These are phyloP conservation scores for Moringa oleifera DNA, from an alignment of 345 rosid genomes.

Conservation along the genomic window DNA sequence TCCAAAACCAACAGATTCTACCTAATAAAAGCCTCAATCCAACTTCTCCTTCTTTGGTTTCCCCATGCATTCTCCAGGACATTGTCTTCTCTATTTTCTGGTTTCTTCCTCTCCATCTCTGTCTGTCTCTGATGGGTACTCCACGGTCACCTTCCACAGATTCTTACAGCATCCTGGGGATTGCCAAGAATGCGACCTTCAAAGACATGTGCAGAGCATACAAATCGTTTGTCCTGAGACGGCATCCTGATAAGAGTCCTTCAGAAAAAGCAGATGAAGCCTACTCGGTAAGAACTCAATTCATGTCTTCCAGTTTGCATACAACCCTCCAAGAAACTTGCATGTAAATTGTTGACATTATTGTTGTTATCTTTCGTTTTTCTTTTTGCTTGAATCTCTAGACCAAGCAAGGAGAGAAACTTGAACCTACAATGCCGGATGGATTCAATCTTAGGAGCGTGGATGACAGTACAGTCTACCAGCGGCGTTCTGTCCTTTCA, in stretches of 20 bases:
- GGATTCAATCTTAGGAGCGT: conserved; percentile 9
- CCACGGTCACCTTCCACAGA: conserved; percentile 35
- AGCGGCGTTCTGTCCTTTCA: conserved; percentile 29
- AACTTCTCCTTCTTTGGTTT: background rate
- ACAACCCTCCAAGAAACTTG: background rate
- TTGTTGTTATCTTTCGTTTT: background rate
- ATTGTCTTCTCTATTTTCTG: conserved; percentile 4
- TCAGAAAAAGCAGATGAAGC: conserved; percentile 29
- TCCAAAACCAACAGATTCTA: too few species aligned
- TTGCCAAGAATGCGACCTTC: conserved; percentile 22
- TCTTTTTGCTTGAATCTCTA: background rate
- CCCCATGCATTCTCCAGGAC: background rate
- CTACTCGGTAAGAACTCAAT: conserved; percentile 8
- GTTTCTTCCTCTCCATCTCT: conserved; percentile 1
- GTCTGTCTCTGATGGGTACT: conserved; percentile 27
- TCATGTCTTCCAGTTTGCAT: background rate
- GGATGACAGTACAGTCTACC: conserved; percentile 43
- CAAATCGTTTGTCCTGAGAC: conserved; percentile 51
- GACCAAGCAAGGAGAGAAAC: conserved; percentile 21
- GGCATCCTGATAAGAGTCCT: conserved; percentile 30
- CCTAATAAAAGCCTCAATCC: too few species aligned
- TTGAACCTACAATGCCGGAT: conserved; percentile 21
- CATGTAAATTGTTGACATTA: background rate
- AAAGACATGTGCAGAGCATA: conserved; percentile 48
- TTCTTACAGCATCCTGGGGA: conserved; percentile 31